phyloP scores from a whole-genome alignment of 2,329 filamentous ascomycete species.

The Alternaria ethzedia region DNA sequence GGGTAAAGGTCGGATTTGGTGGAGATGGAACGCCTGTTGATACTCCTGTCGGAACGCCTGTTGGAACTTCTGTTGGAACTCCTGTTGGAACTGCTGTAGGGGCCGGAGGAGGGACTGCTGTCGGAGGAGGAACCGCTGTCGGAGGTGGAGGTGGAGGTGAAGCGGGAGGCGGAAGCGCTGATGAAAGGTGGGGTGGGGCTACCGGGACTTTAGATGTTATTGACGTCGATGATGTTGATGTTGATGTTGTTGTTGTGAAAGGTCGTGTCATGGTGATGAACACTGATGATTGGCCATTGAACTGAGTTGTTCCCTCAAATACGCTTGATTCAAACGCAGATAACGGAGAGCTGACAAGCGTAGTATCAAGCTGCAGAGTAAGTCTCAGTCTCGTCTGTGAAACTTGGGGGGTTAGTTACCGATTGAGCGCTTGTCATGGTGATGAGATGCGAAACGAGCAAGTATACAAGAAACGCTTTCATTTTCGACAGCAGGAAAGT shows the following conservation, averaged over 20 bases:
- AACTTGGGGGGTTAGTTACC: too few species aligned
- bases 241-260: neutral
- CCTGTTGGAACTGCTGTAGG: too few species aligned
- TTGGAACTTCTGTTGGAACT: too few species aligned
- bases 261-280: neutral
- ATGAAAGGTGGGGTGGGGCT: too few species aligned
- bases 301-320: neutral
- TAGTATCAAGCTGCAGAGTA: neutral
- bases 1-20: neutral
- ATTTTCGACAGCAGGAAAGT: too few species aligned
- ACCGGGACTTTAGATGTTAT: too few species aligned
- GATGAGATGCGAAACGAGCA: neutral
- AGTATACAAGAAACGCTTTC: neutral
- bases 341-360: accelerated
- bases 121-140: neutral
- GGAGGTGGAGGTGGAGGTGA: neutral
- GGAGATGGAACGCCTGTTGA: neutral
- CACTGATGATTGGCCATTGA: neutral
- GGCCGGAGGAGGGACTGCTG: neutral
- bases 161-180: too few species aligned
- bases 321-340: neutral
- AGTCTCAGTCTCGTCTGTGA: too few species aligned
- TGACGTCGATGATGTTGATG: neutral
- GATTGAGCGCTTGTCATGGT: neutral
- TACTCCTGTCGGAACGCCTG: too few species aligned